Conservation (phyloP, 805 yeast species). For the Nakazawaea peltata region DNA sequence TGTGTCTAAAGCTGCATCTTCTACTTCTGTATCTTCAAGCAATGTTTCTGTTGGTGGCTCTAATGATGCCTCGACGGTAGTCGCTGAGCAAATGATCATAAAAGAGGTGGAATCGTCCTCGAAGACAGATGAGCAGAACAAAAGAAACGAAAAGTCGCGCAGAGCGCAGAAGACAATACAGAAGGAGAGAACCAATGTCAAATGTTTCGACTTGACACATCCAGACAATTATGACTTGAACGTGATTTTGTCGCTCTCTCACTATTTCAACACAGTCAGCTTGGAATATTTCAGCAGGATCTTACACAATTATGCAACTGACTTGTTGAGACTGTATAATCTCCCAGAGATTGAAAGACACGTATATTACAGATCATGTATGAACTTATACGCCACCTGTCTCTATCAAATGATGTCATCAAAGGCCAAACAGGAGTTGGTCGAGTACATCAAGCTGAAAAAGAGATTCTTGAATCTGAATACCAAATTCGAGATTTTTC, state of each 20-base stretch:
- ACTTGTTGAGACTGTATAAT: background rate
- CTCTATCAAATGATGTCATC: conserved; percentile 9
- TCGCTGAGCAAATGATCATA: too few species aligned
- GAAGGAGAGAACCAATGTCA: too few species aligned
- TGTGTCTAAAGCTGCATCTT: too few species aligned
- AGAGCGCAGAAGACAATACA: too few species aligned
- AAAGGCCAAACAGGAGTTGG: conserved; percentile 4
- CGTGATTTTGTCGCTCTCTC: conserved; percentile 6
- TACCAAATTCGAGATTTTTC: conserved; percentile 4
- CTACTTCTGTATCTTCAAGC: too few species aligned
- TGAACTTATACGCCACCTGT: conserved; percentile 10
- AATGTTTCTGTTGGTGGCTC: too few species aligned
- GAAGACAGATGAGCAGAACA: too few species aligned
- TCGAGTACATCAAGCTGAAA: conserved; percentile 6
- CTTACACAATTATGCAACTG: conserved; percentile 8
- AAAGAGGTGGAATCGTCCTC: too few species aligned
- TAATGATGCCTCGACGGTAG: too few species aligned
- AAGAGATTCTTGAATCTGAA: conserved; percentile 8
- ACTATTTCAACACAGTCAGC: conserved; percentile 7
- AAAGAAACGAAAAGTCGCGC: too few species aligned
- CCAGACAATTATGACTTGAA: conserved; percentile 9
- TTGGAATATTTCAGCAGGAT: conserved; percentile 9
- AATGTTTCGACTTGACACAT: conserved; percentile 6
- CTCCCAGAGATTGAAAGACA: conserved; percentile 8
- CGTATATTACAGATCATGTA: conserved; percentile 10